phyloP scores from a whole-genome alignment of 257 asterid species.

The Solanum ossicruentum region DNA sequence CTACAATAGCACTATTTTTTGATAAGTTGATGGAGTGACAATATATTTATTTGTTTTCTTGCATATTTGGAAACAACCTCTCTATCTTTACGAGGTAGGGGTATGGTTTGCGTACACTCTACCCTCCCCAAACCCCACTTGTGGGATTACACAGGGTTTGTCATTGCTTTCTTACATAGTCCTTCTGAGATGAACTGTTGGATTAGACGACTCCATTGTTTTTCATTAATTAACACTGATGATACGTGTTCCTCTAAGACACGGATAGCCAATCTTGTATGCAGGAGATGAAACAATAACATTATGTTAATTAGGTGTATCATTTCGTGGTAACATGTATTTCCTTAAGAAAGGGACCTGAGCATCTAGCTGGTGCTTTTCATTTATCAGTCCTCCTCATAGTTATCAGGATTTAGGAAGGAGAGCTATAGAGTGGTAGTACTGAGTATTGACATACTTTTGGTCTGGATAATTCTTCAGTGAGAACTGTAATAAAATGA shows the following conservation, averaged over 20 bases:
- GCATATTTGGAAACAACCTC: too few relatives aligned
- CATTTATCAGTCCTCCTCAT: background rate
- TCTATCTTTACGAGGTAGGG: too few relatives aligned
- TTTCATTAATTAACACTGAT: background rate
- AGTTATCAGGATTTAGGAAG: background rate
- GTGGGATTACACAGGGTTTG: too few relatives aligned
- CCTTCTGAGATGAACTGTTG: background rate
- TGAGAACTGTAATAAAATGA: background rate
- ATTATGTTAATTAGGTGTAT: background rate
- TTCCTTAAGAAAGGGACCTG: background rate
- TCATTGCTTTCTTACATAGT: background rate
- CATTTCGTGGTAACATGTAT: background rate
- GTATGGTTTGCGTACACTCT: too few relatives aligned
- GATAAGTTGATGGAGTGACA: background rate
- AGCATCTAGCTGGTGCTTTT: background rate
- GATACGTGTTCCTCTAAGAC: background rate
- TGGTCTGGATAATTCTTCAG: background rate
- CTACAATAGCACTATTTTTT: background rate
- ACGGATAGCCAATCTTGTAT: background rate
- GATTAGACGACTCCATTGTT: background rate
- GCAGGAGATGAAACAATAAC: background rate
- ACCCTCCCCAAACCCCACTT: too few relatives aligned
- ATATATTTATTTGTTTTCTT: background rate
- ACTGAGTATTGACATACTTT: background rate
- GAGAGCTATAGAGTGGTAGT: background rate